Conservation (phyloP, 371 early-diverging fungal species). For the Rhizopus delemar region DNA sequence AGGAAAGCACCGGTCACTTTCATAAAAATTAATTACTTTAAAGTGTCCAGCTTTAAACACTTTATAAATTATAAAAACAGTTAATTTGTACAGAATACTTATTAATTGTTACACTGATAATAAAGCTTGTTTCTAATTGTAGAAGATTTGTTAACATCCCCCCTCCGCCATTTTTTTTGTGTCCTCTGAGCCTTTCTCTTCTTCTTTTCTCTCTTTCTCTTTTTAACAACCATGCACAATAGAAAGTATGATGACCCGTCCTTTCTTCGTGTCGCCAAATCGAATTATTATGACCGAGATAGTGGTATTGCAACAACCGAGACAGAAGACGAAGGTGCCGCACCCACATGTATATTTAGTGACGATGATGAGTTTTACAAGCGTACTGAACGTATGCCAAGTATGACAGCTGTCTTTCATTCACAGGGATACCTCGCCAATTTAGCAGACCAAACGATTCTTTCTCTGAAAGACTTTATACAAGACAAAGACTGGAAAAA, state of each 20-base stretch:
- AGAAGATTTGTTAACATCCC: too few relatives aligned
- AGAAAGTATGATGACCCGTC: not conserved
- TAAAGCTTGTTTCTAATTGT: too few relatives aligned
- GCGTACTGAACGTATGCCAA: not conserved
- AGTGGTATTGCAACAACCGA: conserved; percentile 43
- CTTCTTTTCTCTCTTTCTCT: not conserved
- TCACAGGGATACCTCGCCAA: conserved; percentile 41
- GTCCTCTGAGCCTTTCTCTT: not conserved
- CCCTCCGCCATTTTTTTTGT: too few relatives aligned
- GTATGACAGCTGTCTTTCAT: conserved; percentile 2
- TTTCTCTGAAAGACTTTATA: conserved; percentile 28
- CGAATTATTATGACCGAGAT: conserved; percentile 29
- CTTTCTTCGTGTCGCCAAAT: not conserved
- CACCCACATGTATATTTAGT: conserved; percentile 39
- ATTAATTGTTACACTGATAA: too few relatives aligned
- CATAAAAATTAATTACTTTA: too few relatives aligned
- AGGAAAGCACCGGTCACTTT: too few relatives aligned
- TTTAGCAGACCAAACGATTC: conserved; percentile 46
- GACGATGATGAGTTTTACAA: conserved; percentile 38
- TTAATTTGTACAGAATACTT: too few relatives aligned
- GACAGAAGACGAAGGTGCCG: conserved; percentile 31
- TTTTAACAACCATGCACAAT: not conserved
- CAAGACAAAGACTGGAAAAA: conserved; percentile 62
- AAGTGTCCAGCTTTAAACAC: too few relatives aligned
- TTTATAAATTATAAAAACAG: too few relatives aligned